Conservation (phyloP, 768 basidiomycete species). For the Chalciporus pseudorubinellus region DNA sequence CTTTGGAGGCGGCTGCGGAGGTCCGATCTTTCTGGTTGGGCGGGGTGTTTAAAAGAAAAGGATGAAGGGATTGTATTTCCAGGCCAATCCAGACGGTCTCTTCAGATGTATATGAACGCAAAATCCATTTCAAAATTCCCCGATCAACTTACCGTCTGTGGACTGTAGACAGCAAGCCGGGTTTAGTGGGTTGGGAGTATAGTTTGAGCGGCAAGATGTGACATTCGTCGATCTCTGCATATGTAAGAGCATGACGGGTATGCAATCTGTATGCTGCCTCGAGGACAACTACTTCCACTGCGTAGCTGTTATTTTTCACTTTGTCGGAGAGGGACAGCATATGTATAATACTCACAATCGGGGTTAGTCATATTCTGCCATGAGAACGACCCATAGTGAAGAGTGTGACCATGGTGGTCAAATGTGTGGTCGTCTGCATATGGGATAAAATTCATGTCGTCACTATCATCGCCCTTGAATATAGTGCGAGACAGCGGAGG, state of each 20-base stretch:
- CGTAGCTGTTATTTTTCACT: slow-evolving; percentile 16
- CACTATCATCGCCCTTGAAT: slow-evolving; percentile 56
- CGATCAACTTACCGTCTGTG: slow-evolving; percentile 21
- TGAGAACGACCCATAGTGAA: slow-evolving; percentile 43
- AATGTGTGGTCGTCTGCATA: slow-evolving; percentile 61
- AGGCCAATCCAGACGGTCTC: slow-evolving; percentile 32
- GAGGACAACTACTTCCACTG: slow-evolving; percentile 50
- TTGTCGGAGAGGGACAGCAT: slow-evolving; percentile 10
- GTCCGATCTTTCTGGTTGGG: slow-evolving; percentile 10
- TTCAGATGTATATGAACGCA: slow-evolving; percentile 14
- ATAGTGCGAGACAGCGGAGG: slow-evolving; percentile 48
- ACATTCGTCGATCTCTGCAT: slow-evolving; percentile 48
- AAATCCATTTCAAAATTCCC: slow-evolving; percentile 24
- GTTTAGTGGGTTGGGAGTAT: slow-evolving; percentile 21
- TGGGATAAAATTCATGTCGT: slow-evolving; percentile 58
- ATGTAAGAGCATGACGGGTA: slow-evolving; percentile 35
- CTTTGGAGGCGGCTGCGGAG: slow-evolving; percentile 32
- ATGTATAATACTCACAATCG: slow-evolving; percentile 36
- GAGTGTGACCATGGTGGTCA: slow-evolving; percentile 36
- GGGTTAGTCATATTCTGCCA: slow-evolving; percentile 49
- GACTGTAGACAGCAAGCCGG: slow-evolving; percentile 26
- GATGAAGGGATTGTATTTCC: slow-evolving; percentile 25
- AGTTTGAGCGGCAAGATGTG: slow-evolving; percentile 43
- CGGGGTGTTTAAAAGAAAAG: slow-evolving; percentile 8
- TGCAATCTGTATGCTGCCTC: slow-evolving; percentile 48